Conservation (phyloP, 345 rosid species). For the Ceriops zippeliana region DNA sequence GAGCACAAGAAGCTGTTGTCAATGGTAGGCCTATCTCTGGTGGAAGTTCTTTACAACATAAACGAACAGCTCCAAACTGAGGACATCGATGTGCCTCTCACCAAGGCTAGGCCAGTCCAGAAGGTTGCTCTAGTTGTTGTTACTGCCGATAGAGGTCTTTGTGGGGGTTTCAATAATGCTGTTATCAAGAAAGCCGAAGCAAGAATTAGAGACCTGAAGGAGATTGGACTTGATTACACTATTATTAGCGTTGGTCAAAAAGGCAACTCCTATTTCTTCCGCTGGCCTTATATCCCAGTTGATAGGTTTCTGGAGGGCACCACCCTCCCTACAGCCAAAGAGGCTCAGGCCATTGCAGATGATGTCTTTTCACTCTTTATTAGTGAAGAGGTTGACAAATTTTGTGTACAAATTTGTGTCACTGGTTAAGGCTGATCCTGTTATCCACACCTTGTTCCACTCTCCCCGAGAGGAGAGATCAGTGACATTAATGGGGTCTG, state of each 20-base stretch:
- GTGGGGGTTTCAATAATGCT: conserved; percentile 74
- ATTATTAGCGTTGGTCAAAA: conserved; percentile 84
- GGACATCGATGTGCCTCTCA: conserved; percentile 76
- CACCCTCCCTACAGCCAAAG: conserved; percentile 32
- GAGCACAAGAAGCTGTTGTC: conserved; percentile 96
- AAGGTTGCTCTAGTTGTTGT: conserved; percentile 88
- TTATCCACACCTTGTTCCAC: conserved; percentile 83
- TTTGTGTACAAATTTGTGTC: conserved; percentile 85
- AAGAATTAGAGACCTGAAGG: conserved; percentile 62
- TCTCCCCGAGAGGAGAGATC: conserved; percentile 83
- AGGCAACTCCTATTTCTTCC: conserved; percentile 70
- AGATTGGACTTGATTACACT: conserved; percentile 59
- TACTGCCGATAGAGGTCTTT: conserved; percentile 86
- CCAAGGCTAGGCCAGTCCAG: conserved; percentile 78
- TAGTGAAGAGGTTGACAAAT: conserved; percentile 87
- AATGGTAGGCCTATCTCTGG: conserved; percentile 89
- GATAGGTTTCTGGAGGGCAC: conserved; percentile 34
- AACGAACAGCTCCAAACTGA: conserved; percentile 87
- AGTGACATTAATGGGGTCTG: conserved; percentile 83
- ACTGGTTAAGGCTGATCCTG: conserved; percentile 76
- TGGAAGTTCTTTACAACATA: conserved; percentile 89
- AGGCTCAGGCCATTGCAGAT: conserved; percentile 36
- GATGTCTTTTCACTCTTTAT: conserved; percentile 33
- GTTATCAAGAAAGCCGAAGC: conserved; percentile 74
- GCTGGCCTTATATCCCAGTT: conserved; percentile 83